These are phyloP conservation scores for Apiotrichum gracile DNA, from an alignment of 1,284 basidiomycete genomes.

Conservation along the genomic window DNA sequence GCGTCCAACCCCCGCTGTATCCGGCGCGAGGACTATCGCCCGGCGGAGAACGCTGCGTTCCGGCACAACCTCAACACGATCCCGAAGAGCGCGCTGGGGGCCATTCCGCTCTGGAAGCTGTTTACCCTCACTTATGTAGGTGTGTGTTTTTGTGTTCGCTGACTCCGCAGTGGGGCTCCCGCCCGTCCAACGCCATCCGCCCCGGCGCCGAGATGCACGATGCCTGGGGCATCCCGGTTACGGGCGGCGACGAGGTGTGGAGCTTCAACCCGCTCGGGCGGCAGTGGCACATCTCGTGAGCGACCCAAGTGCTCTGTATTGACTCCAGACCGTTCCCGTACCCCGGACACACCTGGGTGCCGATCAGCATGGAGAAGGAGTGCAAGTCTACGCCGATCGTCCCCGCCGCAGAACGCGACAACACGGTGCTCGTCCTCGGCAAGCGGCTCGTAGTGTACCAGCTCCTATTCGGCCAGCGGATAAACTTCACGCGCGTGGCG, in stretches of 20 bases:
- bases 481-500: not conserved
- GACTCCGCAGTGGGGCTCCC: not conserved
- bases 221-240: not conserved
- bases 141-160: not conserved
- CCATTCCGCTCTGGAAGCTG: constrained; percentile 1
- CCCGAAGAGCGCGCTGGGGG: not conserved
- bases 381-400: constrained; percentile 27
- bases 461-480: not conserved
- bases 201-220: not conserved
- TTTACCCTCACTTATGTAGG: constrained; percentile 1
- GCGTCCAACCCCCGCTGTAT: constrained; percentile 7
- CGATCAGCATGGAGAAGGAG: constrained; percentile 36
- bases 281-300: constrained; percentile 3
- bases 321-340: constrained; percentile 12
- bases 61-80: not conserved
- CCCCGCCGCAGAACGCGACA: constrained; percentile 4
- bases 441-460: not conserved
- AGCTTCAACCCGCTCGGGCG: constrained; percentile 4
- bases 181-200: not conserved
- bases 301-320: not conserved
- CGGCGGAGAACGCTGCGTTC: not conserved
- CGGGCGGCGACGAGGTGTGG: constrained; percentile 3
- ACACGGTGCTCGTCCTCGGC: not conserved
- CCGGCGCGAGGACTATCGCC: not conserved
- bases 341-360: constrained; percentile 17